Conservation (phyloP, 495 filamentous ascomycete species). For the Echria macrotheca region DNA sequence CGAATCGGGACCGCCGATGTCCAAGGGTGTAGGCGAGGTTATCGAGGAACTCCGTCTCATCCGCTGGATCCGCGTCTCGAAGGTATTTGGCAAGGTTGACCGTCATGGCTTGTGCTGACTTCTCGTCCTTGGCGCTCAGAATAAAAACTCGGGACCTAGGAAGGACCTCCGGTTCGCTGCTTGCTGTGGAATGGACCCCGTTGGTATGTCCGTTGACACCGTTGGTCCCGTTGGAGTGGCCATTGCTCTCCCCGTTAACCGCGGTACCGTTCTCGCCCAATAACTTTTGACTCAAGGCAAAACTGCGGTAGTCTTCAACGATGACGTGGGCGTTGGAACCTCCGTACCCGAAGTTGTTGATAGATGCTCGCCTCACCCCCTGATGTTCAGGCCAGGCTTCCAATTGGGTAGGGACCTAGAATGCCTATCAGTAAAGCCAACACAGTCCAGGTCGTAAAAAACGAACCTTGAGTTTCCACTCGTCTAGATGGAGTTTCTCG, state of each 20-base stretch:
- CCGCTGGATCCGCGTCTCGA: not conserved
- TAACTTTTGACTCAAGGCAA: conserved; percentile 8
- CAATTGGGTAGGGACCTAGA: conserved; percentile 5
- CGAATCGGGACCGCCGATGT: conserved; percentile 26
- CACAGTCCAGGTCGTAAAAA: too few relatives aligned
- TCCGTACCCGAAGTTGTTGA: conserved; percentile 42
- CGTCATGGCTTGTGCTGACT: conserved; percentile 16
- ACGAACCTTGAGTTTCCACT: conserved; percentile 33
- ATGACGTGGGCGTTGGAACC: conserved; percentile 38
- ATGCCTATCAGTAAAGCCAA: too few relatives aligned
- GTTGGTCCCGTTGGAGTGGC: conserved; percentile 7
- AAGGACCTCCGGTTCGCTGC: conserved; percentile 1
- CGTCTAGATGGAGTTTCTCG: conserved; percentile 30
- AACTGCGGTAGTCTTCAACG: conserved; percentile 26
- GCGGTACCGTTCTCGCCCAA: not conserved
- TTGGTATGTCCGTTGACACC: not conserved
- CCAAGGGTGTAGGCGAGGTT: conserved; percentile 32
- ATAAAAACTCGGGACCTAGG: conserved; percentile 16
- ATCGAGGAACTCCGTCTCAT: conserved; percentile 22
- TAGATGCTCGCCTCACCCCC: conserved; percentile 12
- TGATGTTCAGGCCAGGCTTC: conserved; percentile 7
- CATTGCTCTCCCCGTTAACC: conserved; percentile 3
- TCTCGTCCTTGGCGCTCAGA: conserved; percentile 24
- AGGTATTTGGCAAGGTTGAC: conserved; percentile 19
- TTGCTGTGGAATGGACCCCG: not conserved